Conservation (phyloP, 768 basidiomycete genomes). For the Collybiopsis confluens region DNA sequence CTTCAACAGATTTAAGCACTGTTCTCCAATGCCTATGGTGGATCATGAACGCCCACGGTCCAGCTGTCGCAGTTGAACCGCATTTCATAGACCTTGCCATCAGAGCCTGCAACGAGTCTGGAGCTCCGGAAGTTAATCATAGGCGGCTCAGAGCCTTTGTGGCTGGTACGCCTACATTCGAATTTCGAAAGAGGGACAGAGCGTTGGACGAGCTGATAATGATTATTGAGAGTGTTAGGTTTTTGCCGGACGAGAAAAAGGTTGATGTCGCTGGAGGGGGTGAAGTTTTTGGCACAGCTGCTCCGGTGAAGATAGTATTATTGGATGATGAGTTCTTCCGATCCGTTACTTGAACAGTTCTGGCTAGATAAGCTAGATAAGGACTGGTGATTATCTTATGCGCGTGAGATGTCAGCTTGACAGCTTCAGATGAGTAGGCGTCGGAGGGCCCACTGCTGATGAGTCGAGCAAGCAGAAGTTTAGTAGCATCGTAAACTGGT, state of each 20-base stretch:
- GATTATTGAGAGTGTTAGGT: background rate
- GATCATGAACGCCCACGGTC: background rate
- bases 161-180: background rate
- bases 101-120: background rate
- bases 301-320: no score
- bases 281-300: no score
- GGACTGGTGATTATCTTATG: no score
- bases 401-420: no score
- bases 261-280: no score
- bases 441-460: no score
- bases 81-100: background rate
- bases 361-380: no score
- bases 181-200: background rate
- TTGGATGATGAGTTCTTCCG: no score
- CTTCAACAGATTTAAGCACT: background rate
- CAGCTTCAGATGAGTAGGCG: no score
- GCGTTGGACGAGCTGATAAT: background rate
- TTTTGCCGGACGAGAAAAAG: background rate
- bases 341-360: no score
- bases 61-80: background rate
- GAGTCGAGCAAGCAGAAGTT: no score
- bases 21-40: slow-evolving; percentile 1
- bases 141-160: background rate
- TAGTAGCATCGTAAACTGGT: no score
- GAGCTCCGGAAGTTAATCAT: background rate